Base-by-base conservation (phyloP, 495 filamentous ascomycete species). In the Hypoxylon fragiforme region DNA sequence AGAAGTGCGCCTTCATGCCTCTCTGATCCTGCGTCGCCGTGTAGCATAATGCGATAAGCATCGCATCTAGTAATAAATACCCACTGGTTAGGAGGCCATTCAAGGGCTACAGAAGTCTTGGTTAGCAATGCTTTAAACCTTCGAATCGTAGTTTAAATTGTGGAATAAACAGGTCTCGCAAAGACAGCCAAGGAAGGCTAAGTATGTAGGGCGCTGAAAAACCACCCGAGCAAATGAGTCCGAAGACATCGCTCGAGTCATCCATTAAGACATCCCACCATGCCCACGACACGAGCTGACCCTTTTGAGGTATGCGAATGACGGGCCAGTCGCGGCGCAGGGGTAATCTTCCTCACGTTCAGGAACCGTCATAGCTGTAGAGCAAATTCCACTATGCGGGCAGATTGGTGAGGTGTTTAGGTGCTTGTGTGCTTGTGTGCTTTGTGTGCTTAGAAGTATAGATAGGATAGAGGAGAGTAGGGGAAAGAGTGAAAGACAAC, bases 281-380 rank as follows among this genome's bases (percentile, higher is more conserved):
- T 87, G 77, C 87, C 85, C 78, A 80, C 86, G 89, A 82, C 83
- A 78, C 82, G 77, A 76, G 76, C 78, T 84, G 76, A 68, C 80
- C 85, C 83, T 76, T 72, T 71, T 76, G 83, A 82, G 83, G 78
- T 80, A 79, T 89, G 88, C 85, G 86, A 90, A 91, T 88, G 84
- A 85, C 72, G 78, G 82, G 77, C 70, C 80, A 80, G 80, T 69
- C 77, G 79, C 74, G 80, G 80, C 83, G 82, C 81, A 86, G 84
- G 88, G 90, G 87, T 86, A 79, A 87, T 97, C 89, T 97, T 80
- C 92, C 92, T 96, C 91, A 79, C 75, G 86, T 90, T 81, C 88
- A 95, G 91, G 91, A 96, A 96, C 90, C 91, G 90, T 84, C 81
- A 84, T 89, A 92, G 89, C 68, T 73, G 72, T 69, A 60, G 66